A percentile compares a stretch with the other conserved stretches of the same genome.
Conservation (phyloP, 1,139 yeast species). For the Blastobotrys arbuscula region DNA sequence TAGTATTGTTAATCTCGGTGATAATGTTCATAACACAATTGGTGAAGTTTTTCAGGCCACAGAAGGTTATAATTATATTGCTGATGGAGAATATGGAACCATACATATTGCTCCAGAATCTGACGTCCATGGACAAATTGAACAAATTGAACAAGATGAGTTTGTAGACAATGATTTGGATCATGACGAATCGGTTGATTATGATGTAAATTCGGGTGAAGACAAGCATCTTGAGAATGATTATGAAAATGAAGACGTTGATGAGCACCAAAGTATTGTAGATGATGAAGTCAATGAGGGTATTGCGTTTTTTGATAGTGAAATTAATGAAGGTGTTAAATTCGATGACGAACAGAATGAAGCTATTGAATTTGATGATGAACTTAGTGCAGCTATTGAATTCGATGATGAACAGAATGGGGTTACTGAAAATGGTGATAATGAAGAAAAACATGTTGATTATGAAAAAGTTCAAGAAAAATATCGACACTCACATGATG, state of each 20-base stretch:
- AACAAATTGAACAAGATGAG: neutral
- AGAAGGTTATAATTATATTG: neutral
- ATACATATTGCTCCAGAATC: too few species aligned
- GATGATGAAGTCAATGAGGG: neutral
- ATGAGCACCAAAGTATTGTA: neutral
- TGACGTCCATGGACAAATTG: neutral
- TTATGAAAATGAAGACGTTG: too few species aligned
- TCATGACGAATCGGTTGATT: neutral
- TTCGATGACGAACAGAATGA: neutral
- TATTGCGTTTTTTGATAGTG: slow-evolving; percentile 1
- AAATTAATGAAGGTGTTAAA: neutral
- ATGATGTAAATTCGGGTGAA: neutral
- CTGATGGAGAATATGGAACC: neutral
- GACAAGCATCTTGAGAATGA: slow-evolving; percentile 5
- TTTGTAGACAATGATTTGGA: neutral
- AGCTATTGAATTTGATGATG: slow-evolving; percentile 2
- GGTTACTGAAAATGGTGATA: neutral
- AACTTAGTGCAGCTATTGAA: neutral
- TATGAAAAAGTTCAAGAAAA: neutral
- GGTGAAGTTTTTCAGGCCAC: neutral
- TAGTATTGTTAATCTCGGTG: neutral
- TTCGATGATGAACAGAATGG: neutral
- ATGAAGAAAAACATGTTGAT: neutral
- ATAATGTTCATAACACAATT: neutral
- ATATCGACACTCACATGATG: neutral